Percentiles rank a stretch among this genome's conserved stretches.
Conservation (phyloP, 805 yeast species). For the Debaryomyces castellii region DNA sequence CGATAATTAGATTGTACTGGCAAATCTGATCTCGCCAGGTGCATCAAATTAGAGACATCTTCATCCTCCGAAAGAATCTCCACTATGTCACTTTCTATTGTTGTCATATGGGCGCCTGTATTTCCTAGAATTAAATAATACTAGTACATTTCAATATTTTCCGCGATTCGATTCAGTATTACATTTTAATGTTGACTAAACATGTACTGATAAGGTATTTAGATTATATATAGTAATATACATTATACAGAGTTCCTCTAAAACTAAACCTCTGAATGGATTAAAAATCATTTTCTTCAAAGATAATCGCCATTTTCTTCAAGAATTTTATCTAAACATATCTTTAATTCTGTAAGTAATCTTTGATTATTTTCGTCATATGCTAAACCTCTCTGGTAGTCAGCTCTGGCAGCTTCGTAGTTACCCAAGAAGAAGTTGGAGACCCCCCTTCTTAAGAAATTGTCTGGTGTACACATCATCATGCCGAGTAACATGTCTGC, state of each 20-base stretch:
- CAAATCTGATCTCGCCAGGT: neutral
- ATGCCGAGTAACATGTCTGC: conserved; percentile 63
- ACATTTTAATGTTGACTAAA: neutral
- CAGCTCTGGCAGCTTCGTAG: conserved; percentile 59
- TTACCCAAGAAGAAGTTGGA: conserved; percentile 62
- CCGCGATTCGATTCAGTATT: neutral
- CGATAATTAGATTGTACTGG: neutral
- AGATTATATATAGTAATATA: neutral
- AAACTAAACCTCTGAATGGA: neutral
- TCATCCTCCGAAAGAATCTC: conserved; percentile 12
- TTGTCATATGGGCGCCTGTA: neutral
- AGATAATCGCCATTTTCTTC: conserved; percentile 60
- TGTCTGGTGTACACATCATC: conserved; percentile 62
- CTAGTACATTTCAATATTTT: neutral
- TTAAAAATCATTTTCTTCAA: conserved; percentile 3
- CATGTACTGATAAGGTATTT: neutral
- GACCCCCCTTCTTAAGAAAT: conserved; percentile 70
- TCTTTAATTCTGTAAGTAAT: conserved; percentile 46
- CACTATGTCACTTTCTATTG: conserved; percentile 5
- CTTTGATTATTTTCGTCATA: conserved; percentile 55
- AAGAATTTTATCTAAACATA: conserved; percentile 47
- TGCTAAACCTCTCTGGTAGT: conserved; percentile 72
- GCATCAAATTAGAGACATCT: neutral
- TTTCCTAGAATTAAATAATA: neutral
- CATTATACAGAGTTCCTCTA: neutral